phyloP scores from a whole-genome alignment of 1,284 basidiomycete species.

The Apiotrichum brassicae region DNA sequence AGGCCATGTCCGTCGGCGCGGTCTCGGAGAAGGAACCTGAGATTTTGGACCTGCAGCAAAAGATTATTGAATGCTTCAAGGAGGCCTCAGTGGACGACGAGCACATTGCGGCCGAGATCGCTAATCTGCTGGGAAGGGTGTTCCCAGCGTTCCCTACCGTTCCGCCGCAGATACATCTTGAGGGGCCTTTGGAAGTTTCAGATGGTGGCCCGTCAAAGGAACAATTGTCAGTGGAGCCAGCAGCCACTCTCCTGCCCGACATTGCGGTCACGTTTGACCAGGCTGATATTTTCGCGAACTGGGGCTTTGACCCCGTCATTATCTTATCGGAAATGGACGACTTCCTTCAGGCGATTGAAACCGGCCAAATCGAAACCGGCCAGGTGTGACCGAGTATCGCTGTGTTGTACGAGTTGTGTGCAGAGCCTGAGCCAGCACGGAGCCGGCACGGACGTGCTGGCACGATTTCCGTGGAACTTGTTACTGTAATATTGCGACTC shows the following conservation, averaged over 20 bases:
- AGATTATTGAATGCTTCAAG: neutral
- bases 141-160: constrained; percentile 1
- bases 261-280: neutral
- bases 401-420: no score
- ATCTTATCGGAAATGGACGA: constrained; percentile 8
- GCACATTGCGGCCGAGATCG: constrained; percentile 1
- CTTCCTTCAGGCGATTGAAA: constrained; percentile 1
- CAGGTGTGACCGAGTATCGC: no score
- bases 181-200: neutral
- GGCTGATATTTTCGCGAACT: constrained; percentile 8
- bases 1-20: constrained; percentile 2
- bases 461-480: no score
- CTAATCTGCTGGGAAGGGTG: neutral
- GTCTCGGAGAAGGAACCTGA: neutral
- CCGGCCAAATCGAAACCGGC: neutral
- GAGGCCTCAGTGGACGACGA: constrained; percentile 3
- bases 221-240: no score
- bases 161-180: neutral
- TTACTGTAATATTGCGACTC: no score
- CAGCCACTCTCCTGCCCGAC: neutral
- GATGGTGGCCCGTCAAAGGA: no score
- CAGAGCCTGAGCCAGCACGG: no score
- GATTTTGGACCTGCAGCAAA: constrained; percentile 1
- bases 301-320: constrained; percentile 9
- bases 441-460: no score